These are phyloP conservation scores for Acer saccharum DNA, from an alignment of 345 rosid species.

Conservation along the genomic window DNA sequence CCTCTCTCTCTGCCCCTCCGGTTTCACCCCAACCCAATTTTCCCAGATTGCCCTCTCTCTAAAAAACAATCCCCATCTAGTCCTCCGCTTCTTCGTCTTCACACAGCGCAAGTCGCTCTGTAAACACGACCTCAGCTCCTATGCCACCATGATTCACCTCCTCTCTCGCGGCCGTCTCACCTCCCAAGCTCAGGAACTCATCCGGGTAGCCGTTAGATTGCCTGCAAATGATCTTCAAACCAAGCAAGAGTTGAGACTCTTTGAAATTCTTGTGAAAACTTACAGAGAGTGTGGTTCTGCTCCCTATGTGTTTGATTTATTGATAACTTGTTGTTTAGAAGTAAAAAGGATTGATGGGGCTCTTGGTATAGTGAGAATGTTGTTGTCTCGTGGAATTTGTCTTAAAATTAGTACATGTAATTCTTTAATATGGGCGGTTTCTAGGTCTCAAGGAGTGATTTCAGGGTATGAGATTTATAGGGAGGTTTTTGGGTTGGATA, in stretches of 20 bases:
- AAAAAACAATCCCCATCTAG: slow-evolving; percentile 64
- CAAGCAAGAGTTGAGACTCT: slow-evolving; percentile 32
- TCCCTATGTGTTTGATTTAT: slow-evolving; percentile 79
- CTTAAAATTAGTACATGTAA: slow-evolving; percentile 59
- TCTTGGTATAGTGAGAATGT: slow-evolving; percentile 54
- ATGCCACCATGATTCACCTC: slow-evolving; percentile 64
- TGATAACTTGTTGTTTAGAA: slow-evolving; percentile 69
- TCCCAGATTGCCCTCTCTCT: slow-evolving; percentile 58
- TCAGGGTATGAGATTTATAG: slow-evolving; percentile 58
- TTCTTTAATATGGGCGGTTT: slow-evolving; percentile 52
- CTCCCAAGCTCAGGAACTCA: slow-evolving; percentile 43
- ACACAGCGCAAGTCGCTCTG: slow-evolving; percentile 64
- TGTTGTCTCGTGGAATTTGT: slow-evolving; percentile 61
- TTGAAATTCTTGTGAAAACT: slow-evolving; percentile 49
- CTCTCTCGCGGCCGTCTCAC: slow-evolving; percentile 77
- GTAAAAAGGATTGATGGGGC: slow-evolving; percentile 57
- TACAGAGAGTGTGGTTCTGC: slow-evolving; percentile 85
- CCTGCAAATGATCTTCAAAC: slow-evolving; percentile 22
- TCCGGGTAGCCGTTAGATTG: slow-evolving; percentile 50
- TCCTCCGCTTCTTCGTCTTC: slow-evolving; percentile 75
- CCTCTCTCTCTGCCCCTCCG: slow-evolving; percentile 56
- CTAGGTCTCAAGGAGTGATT: slow-evolving; percentile 41
- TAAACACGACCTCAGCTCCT: slow-evolving; percentile 52
- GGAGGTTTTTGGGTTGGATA: slow-evolving; percentile 55
- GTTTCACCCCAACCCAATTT: slow-evolving; percentile 60